Conservation (phyloP, 192 early-diverging fungal species). For the Linnemannia exigua region DNA sequence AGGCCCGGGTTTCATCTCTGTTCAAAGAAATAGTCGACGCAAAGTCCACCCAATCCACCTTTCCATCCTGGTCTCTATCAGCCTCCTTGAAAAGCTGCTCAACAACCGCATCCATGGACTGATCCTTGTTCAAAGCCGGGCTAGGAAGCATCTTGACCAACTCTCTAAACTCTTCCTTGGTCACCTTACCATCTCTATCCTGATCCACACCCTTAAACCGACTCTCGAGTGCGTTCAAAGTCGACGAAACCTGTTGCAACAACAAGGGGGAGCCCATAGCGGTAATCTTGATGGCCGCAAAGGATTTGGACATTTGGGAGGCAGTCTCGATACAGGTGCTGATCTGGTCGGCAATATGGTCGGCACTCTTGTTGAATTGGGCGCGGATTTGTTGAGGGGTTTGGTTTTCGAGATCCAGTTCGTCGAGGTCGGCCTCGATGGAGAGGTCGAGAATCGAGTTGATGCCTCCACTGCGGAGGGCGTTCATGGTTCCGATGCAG, state of each 20-base stretch:
- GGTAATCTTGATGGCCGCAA: conserved; percentile 92
- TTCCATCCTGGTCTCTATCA: conserved; percentile 67
- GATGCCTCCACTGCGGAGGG: conserved; percentile 73
- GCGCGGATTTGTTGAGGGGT: conserved; percentile 55
- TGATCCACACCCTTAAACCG: conserved; percentile 61
- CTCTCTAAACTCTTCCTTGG: conserved; percentile 45
- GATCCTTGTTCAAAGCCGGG: conserved; percentile 20
- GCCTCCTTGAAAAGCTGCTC: conserved; percentile 62
- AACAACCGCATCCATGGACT: conserved; percentile 25
- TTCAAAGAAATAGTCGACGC: conserved; percentile 74
- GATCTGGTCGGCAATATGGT: conserved; percentile 76
- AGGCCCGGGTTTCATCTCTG: conserved; percentile 66
- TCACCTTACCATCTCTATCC: conserved; percentile 54
- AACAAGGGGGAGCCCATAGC: conserved; percentile 83
- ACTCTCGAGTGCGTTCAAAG: conserved; percentile 61
- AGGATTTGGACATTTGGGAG: conserved; percentile 71
- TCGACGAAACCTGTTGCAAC: conserved; percentile 78
- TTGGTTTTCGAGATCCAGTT: conserved; percentile 55
- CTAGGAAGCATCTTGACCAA: conserved; percentile 53
- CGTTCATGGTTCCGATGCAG: conserved; percentile 86
- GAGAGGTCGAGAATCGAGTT: conserved; percentile 91
- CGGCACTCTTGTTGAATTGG: conserved; percentile 73
- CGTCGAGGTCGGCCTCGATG: conserved; percentile 86
- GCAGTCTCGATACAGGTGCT: conserved; percentile 83
- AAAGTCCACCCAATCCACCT: conserved; percentile 78